Percentiles rank a stretch among this genome's conserved stretches.
These are phyloP conservation scores for Leccinum pachyderme DNA, from an alignment of 1,284 basidiomycete species.

Conservation along the genomic window DNA sequence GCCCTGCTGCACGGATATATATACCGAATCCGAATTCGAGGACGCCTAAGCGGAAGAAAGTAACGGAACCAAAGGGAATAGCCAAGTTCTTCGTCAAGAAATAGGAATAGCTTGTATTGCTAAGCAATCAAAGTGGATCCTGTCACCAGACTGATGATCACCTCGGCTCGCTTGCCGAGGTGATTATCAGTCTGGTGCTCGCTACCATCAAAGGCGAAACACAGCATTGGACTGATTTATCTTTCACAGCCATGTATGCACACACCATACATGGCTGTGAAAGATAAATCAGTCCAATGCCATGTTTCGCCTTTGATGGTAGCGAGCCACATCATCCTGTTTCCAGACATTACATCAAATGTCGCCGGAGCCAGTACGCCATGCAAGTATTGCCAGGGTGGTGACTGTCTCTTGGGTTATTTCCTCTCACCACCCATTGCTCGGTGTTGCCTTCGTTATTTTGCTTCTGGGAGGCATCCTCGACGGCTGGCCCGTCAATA, in stretches of 20 bases:
- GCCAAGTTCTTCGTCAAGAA: slow-evolving; percentile 69
- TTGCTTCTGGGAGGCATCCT: slow-evolving; percentile 37
- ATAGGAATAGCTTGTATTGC: slow-evolving; percentile 10
- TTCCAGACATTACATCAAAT: slow-evolving; percentile 6
- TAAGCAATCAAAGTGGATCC: background rate
- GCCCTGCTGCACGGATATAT: slow-evolving; percentile 17
- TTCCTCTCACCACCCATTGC: slow-evolving; percentile 18
- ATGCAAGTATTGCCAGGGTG: slow-evolving; percentile 3
- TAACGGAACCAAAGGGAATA: slow-evolving; percentile 57
- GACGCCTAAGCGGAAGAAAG: slow-evolving; percentile 41
- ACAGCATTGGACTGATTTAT: slow-evolving; percentile 6
- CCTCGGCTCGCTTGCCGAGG: background rate
- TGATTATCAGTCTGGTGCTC: background rate
- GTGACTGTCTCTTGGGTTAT: background rate
- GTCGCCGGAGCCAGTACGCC: background rate
- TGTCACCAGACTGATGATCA: background rate
- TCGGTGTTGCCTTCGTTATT: slow-evolving; percentile 27
- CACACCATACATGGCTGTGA: slow-evolving; percentile 5
- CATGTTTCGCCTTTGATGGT: slow-evolving; percentile 19
- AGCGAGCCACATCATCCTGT: background rate
- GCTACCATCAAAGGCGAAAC: slow-evolving; percentile 17
- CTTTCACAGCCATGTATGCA: slow-evolving; percentile 4
- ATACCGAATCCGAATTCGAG: slow-evolving; percentile 18
- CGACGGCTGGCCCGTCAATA: slow-evolving; percentile 32
- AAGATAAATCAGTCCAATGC: background rate